These are phyloP conservation scores for Emmonsiellopsis sp. DNA, from an alignment of 2,329 filamentous ascomycete species.

Conservation along the genomic window DNA sequence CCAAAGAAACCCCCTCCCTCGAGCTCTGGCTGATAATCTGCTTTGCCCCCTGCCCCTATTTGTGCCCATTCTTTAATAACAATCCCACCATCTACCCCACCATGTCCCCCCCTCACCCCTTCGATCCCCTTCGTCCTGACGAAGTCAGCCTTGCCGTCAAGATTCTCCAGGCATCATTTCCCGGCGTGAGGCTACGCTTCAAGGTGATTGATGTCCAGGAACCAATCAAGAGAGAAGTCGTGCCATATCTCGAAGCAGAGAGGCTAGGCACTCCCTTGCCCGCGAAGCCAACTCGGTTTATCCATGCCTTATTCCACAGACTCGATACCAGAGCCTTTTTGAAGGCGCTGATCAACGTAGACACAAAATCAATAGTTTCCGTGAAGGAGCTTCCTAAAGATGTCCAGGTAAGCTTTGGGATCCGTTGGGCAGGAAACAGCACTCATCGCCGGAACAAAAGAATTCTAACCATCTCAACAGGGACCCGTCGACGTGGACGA, in stretches of 20 bases:
- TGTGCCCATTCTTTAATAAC: too few relatives aligned
- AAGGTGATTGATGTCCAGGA: constrained; percentile 61
- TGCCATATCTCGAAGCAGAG: constrained; percentile 56
- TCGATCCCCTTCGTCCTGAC: constrained; percentile 30
- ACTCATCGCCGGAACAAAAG: neutral
- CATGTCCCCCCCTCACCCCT: constrained; percentile 22
- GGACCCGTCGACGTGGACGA: constrained; percentile 51
- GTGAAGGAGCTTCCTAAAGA: constrained; percentile 38
- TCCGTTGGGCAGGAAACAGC: neutral
- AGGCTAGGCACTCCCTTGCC: constrained; percentile 42
- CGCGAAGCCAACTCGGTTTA: constrained; percentile 40
- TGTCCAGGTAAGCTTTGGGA: constrained; percentile 27
- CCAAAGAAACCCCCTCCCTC: too few relatives aligned
- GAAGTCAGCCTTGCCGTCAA: constrained; percentile 32
- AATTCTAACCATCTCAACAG: constrained; percentile 25
- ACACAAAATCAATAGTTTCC: constrained; percentile 24
- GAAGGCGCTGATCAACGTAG: constrained; percentile 32
- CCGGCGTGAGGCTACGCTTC: constrained; percentile 36
- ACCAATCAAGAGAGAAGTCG: constrained; percentile 49
- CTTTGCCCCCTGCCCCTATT: too few relatives aligned
- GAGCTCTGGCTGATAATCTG: too few relatives aligned
- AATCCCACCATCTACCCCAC: too few relatives aligned
- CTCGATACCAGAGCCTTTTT: constrained; percentile 34
- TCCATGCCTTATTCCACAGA: constrained; percentile 43
- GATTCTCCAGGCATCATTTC: constrained; percentile 27